Evolutionary conservation across 176 grass and related monocot genomes (phyloP).

Genomic region (Cymbopogon citratus): DNA sequence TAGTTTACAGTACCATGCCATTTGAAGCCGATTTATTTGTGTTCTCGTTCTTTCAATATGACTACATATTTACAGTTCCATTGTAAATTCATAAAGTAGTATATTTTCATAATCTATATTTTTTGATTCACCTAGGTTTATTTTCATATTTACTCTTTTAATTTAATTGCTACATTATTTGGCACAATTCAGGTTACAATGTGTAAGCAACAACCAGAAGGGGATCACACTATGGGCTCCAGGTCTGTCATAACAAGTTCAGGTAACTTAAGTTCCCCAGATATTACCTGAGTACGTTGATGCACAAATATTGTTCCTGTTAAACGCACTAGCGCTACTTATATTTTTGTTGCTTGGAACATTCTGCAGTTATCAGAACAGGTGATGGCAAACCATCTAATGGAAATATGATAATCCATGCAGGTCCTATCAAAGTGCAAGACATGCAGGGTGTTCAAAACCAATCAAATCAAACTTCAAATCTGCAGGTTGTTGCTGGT

Average conservation of each 20-base stretch:
- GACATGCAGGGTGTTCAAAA: constrained; percentile 27
- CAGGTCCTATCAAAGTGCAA: constrained; percentile 25
- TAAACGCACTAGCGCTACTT: constrained; percentile 28
- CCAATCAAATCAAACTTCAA: constrained; percentile 33
- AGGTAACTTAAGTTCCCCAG: constrained; percentile 31
- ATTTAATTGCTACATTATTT: background rate
- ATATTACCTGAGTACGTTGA: constrained; percentile 14
- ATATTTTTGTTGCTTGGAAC: constrained; percentile 18
- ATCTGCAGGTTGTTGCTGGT: constrained; percentile 23
- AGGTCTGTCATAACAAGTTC: constrained; percentile 15
- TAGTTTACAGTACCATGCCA: background rate
- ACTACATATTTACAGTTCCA: background rate
- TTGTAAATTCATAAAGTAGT: background rate
- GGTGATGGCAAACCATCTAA: constrained; percentile 28
- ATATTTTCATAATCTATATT: background rate
- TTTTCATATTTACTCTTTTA: constrained; percentile 14
- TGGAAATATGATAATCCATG: constrained; percentile 7
- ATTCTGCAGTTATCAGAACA: constrained; percentile 40
- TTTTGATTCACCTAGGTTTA: background rate
- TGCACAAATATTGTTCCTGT: background rate
- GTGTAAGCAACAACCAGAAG: constrained; percentile 39
- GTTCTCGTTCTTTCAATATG: background rate
- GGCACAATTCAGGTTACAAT: constrained; percentile 42
- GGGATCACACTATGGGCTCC: constrained; percentile 30
- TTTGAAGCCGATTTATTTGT: background rate